These are phyloP conservation scores for Quercus suber DNA, from an alignment of 306 rosid species.

Conservation along the genomic window DNA sequence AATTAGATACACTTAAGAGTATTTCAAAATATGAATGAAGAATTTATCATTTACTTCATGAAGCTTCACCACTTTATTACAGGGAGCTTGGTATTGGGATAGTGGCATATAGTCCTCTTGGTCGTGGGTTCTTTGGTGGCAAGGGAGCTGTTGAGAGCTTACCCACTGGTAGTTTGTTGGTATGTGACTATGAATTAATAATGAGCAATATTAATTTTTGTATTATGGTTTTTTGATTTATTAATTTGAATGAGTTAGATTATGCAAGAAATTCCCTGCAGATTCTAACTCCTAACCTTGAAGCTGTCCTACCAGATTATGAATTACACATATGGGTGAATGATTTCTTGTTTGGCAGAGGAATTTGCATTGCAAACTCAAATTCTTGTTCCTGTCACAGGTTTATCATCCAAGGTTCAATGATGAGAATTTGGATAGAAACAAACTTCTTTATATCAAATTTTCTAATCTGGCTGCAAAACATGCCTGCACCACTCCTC, in stretches of 20 bases:
- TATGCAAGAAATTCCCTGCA: no score
- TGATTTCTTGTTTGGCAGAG: no score
- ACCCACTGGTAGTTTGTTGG: constrained; percentile 56
- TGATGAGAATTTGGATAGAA: constrained; percentile 63
- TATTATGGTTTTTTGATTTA: not conserved
- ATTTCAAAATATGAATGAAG: not conserved
- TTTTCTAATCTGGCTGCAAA: constrained; percentile 46
- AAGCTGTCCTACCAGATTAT: no score
- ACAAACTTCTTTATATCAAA: constrained; percentile 43
- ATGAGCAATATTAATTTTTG: not conserved
- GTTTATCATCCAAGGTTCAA: constrained; percentile 60
- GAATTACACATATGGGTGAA: not conserved
- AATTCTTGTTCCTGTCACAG: constrained; percentile 26
- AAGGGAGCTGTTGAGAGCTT: constrained; percentile 55
- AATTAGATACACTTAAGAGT: not conserved
- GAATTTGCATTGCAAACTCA: constrained; percentile 4
- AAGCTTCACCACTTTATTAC: not conserved
- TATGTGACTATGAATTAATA: constrained; percentile 4
- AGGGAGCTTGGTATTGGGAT: constrained; percentile 74
- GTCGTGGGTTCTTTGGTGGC: constrained; percentile 73
- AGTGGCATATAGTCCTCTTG: constrained; percentile 72
- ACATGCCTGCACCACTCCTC: constrained; percentile 56
- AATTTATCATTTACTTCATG: not conserved
- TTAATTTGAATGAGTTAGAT: not conserved
- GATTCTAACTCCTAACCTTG: no score